Evolutionary conservation across 139 green algal genomes (phyloP).

Genomic region (Chlamydomonas sp.): DNA sequence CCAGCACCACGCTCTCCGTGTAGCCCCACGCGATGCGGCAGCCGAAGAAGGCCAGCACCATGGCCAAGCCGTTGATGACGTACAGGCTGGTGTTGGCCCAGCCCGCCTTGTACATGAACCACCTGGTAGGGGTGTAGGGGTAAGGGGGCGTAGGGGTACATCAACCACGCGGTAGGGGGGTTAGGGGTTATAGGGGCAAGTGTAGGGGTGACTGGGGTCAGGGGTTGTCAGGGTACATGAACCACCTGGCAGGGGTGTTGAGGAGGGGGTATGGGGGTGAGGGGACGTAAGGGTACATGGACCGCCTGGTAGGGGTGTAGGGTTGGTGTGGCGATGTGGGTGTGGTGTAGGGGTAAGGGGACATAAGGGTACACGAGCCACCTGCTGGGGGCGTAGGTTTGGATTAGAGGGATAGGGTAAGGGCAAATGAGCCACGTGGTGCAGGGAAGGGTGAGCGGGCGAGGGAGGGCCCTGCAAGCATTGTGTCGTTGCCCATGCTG

Average conservation of each 20-base stretch:
- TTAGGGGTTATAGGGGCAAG: too few species aligned
- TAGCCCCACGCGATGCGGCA: conserved; percentile 49
- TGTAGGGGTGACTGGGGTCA: too few species aligned
- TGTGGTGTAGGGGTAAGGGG: too few species aligned
- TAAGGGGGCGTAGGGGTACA: too few species aligned
- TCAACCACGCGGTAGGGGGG: conserved; percentile 51
- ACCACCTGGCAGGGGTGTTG: conserved; percentile 45
- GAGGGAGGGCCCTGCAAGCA: too few species aligned
- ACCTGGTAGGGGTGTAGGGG: conserved; percentile 26
- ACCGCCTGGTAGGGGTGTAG: conserved; percentile 43
- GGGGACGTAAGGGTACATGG: neutral
- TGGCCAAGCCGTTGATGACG: conserved; percentile 53
- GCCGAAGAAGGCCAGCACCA: conserved; percentile 53
- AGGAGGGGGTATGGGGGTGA: neutral
- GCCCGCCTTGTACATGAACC: conserved; percentile 62
- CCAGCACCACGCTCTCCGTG: neutral
- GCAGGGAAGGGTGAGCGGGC: too few species aligned
- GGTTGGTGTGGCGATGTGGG: neutral
- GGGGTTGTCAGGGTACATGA: neutral
- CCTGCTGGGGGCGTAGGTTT: neutral
- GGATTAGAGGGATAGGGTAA: too few species aligned
- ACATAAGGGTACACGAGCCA: conserved; percentile 44
- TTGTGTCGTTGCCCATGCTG: too few species aligned
- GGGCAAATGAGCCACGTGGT: too few species aligned
- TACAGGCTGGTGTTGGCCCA: conserved; percentile 41